Evolutionary conservation across 108 stramenopile genomes (phyloP).

Genomic region (Epipyxis sp.): DNA sequence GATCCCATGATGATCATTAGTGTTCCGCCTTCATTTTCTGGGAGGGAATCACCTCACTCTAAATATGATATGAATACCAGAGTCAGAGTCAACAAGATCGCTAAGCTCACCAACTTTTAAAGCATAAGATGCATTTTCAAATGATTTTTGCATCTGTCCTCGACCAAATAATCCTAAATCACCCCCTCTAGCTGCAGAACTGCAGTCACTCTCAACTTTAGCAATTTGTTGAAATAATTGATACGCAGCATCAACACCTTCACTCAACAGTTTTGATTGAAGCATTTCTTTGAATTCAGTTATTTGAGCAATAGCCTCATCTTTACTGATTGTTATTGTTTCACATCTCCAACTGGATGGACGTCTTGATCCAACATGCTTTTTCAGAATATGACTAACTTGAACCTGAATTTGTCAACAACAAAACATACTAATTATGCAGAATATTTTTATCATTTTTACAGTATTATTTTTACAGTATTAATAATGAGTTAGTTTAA

Average conservation of each 20-base stretch:
- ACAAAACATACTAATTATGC: no score
- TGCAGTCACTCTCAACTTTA: slow-evolving; percentile 67
- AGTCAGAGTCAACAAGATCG: slow-evolving; percentile 34
- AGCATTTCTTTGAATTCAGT: not conserved
- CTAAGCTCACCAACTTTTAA: slow-evolving; percentile 75
- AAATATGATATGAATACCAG: slow-evolving; percentile 15
- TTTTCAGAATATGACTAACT: slow-evolving; percentile 19
- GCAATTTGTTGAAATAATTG: slow-evolving; percentile 72
- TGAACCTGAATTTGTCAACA: no score
- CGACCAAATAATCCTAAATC: slow-evolving; percentile 79
- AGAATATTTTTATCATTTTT: no score
- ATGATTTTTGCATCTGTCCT: slow-evolving; percentile 83
- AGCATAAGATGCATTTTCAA: slow-evolving; percentile 87
- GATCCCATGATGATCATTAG: no score
- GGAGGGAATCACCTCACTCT: not conserved
- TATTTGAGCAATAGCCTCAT: slow-evolving; percentile 26
- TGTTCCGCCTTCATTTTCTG: not conserved
- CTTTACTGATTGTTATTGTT: not conserved
- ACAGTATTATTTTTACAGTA: no score
- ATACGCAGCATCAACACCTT: not conserved
- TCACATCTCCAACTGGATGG: slow-evolving; percentile 20
- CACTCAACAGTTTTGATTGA: not conserved
- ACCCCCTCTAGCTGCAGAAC: slow-evolving; percentile 66
- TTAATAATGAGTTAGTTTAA: no score
- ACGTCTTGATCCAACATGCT: slow-evolving; percentile 24